Base-by-base conservation (phyloP, 2,329 filamentous ascomycete species). In the Xylaria sp. region DNA sequence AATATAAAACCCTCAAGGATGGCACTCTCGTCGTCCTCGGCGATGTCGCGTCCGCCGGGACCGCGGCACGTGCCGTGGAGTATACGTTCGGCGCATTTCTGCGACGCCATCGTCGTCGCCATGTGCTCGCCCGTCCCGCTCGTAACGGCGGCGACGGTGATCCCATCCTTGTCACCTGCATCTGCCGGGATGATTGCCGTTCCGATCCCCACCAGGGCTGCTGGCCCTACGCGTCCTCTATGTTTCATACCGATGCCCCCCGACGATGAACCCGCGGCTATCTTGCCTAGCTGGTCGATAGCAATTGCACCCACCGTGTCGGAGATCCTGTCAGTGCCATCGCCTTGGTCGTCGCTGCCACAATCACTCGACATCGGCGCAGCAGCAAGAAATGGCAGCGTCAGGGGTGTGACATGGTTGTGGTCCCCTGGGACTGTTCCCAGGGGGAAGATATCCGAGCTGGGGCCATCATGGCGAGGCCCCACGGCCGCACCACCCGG, bases 241-340 rank as follows among this genome's bases (percentile, higher is more conserved):
- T 96, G 92, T 70, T 99, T 99, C 93, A 99, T 97, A 22, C 94
- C 93, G 69, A 99, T 99, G 1, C 94, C 94, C 5, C 94, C 94
- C 16, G 95, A 99, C 1, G 94, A 99, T 1, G 94, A 96, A 16
- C 89, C 94, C 3, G 93, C 94, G 4, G 95, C 93, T 68, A 99
- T 96, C 54, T 89, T 88, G 16, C 94, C 94, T 63, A 82, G 84
- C 45, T 83, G 82, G 67, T 99, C 94, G 59, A 99, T 87, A 9
- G 92, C 94, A 67, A 99, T 96, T 22, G 92, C 94, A 41, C 95
- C 94, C 54, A 99, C 92, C 11, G 94, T 99, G 75, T 99, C 94
- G 2, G 89, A 95, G 63, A 99, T 82, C 21, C 73, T 80, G 66
- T 89, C 82, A 17, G n/a, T 6, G 57, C 91, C 86, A 19, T 70